These are phyloP conservation scores for Earliella scabrosa DNA, from an alignment of 1,284 basidiomycete genomes.

Conservation along the genomic window DNA sequence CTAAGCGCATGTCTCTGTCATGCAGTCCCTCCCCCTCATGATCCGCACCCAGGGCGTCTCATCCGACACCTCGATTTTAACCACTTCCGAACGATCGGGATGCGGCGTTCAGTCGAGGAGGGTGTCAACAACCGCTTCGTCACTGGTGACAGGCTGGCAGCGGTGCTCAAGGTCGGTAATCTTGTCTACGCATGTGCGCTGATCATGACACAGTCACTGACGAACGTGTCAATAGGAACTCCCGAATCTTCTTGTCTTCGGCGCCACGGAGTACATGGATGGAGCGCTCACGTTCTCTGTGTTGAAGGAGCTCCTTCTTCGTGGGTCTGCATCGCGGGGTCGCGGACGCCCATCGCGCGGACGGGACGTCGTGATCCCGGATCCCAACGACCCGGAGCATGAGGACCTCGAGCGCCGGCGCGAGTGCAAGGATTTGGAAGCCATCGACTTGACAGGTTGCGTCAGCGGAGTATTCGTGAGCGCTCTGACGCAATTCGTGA, in stretches of 20 bases:
- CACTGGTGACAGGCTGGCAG: conserved; percentile 84
- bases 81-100: conserved; percentile 93
- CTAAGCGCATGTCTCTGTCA: conserved; percentile 10
- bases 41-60: conserved; percentile 76
- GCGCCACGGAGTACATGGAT: conserved; percentile 97
- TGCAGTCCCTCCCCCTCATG: conserved; percentile 71
- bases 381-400: conserved; percentile 60
- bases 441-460: conserved; percentile 94
- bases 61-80: conserved; percentile 88
- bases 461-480: conserved; percentile 88
- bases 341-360: conserved; percentile 74
- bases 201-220: background rate
- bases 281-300: conserved; percentile 83
- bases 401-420: conserved; percentile 75
- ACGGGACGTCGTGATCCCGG: conserved; percentile 50
- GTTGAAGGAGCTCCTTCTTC: conserved; percentile 84
- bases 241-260: conserved; percentile 81
- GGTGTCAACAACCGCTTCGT: conserved; percentile 91
- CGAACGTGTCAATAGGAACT: conserved; percentile 61
- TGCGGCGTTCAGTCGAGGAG: conserved; percentile 91
- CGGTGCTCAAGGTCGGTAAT: conserved; percentile 73
- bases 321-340: conserved; percentile 71
- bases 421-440: conserved; percentile 84
- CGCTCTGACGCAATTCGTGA: conserved; percentile 84
- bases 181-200: background rate